Percentiles rank a stretch among this genome's conserved stretches.
These are phyloP conservation scores for Fusarium brachygibbosum DNA, from an alignment of 2,329 filamentous ascomycete species.

Conservation along the genomic window DNA sequence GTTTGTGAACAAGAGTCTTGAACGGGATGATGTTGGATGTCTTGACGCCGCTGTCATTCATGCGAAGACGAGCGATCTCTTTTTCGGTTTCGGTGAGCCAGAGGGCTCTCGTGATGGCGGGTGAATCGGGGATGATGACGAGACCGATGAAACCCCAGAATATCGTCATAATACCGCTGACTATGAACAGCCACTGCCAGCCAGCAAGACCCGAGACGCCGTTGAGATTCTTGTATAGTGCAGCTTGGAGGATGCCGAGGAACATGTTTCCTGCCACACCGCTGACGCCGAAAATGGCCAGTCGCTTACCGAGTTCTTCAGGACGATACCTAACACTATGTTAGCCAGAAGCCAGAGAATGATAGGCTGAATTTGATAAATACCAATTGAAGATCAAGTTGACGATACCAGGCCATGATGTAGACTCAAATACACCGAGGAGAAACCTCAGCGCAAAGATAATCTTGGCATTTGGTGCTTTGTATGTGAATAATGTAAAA, in stretches of 20 bases:
- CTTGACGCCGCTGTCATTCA: conserved; percentile 37
- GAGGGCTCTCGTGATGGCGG: conserved; percentile 37
- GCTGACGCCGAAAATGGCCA: conserved; percentile 45
- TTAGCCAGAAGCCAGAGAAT: fast-evolving
- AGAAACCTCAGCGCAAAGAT: conserved; percentile 41
- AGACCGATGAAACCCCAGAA: conserved; percentile 44
- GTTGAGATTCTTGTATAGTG: conserved; percentile 42
- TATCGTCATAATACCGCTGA: conserved; percentile 41
- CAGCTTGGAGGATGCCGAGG: conserved; percentile 43
- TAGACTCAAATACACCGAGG: conserved; percentile 44
- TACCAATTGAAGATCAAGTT: conserved; percentile 45
- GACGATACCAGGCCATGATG: conserved; percentile 44
- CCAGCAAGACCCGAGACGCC: conserved; percentile 38
- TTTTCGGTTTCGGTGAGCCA: conserved; percentile 29
- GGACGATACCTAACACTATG: conserved; percentile 27
- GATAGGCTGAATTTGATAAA: fast-evolving
- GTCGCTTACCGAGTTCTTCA: conserved; percentile 40
- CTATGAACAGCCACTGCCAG: conserved; percentile 45
- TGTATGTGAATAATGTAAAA: conserved; percentile 40
- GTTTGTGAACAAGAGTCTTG: conserved; percentile 28
- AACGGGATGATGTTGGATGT: conserved; percentile 40
- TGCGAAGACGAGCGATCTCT: conserved; percentile 31
- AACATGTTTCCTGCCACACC: conserved; percentile 47
- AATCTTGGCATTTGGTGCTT: conserved; percentile 32
- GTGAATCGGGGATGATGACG: conserved; percentile 40